These are phyloP conservation scores for Baeospora myosura DNA, from an alignment of 1,284 basidiomycete species.

Conservation along the genomic window DNA sequence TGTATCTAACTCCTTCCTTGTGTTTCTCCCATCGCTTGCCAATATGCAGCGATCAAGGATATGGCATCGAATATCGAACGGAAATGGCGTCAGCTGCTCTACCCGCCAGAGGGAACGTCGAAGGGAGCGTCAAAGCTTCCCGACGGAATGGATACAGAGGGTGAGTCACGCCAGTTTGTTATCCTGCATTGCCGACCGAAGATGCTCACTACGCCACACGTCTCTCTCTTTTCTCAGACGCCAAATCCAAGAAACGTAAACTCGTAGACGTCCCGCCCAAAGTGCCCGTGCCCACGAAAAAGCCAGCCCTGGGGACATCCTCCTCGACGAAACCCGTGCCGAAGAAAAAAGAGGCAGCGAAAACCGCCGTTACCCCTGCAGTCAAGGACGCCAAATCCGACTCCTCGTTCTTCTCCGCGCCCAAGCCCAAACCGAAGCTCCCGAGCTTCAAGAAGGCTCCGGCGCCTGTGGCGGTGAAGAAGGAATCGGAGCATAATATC, in stretches of 20 bases:
- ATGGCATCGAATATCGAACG: constrained; percentile 80
- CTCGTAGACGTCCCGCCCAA: constrained; percentile 36
- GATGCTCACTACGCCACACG: constrained; percentile 7
- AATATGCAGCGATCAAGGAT: constrained; percentile 75
- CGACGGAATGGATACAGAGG: constrained; percentile 49
- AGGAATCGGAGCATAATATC: constrained; percentile 49
- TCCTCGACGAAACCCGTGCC: constrained; percentile 33
- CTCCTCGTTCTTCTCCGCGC: constrained; percentile 77
- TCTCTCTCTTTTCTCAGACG: constrained; percentile 29
- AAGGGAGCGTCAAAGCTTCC: constrained; percentile 29
- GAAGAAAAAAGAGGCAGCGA: constrained; percentile 35
- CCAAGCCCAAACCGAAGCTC: constrained; percentile 72
- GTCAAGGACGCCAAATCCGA: constrained; percentile 75
- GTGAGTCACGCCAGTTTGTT: constrained; percentile 58
- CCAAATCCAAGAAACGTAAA: constrained; percentile 69
- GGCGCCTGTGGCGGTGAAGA: constrained; percentile 33
- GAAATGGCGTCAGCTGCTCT: constrained; percentile 64
- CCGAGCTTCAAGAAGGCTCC: constrained; percentile 76
- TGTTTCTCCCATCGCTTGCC: constrained; percentile 29
- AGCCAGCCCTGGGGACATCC: constrained; percentile 41
- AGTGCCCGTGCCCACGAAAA: constrained; percentile 52
- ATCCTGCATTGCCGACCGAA: constrained; percentile 11
- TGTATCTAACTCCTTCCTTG: constrained; percentile 62
- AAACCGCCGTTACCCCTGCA: constrained; percentile 19
- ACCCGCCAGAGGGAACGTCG: constrained; percentile 18